Evolutionary conservation across 2,329 filamentous ascomycete species (phyloP).

Genomic region (Colletotrichum chrysophilum): DNA sequence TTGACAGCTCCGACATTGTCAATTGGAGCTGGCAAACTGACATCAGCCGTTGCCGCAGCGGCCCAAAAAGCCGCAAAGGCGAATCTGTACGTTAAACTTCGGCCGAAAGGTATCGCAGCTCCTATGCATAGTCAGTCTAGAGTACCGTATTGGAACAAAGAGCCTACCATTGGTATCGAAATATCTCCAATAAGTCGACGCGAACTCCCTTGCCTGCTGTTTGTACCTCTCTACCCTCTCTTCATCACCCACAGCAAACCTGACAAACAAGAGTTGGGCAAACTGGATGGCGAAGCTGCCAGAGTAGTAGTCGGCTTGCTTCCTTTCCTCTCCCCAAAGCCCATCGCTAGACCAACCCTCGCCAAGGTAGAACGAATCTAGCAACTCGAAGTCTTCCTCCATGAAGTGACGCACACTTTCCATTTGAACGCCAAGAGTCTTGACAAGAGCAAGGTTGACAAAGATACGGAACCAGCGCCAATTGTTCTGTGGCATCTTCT

Average conservation of each 20-base stretch:
- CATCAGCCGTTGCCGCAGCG: conserved; percentile 39
- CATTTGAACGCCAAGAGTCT: conserved; percentile 36
- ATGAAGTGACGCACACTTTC: conserved; percentile 35
- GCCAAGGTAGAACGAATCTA: conserved; percentile 43
- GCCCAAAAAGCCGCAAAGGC: conserved; percentile 48
- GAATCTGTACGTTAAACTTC: conserved; percentile 50
- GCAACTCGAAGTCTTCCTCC: conserved; percentile 38
- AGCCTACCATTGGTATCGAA: conserved; percentile 42
- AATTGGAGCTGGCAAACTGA: conserved; percentile 37
- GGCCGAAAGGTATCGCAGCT: conserved; percentile 50
- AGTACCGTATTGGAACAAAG: rapidly evolving
- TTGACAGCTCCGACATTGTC: conserved; percentile 38
- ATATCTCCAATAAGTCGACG: conserved; percentile 42
- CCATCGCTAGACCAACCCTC: conserved; percentile 49
- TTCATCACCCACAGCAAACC: conserved; percentile 39
- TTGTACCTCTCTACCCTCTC: conserved; percentile 37
- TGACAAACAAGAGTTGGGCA: conserved; percentile 44
- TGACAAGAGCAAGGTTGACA: conserved; percentile 44
- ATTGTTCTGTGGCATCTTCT: conserved; percentile 44
- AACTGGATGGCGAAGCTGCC: conserved; percentile 53
- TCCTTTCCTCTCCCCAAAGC: conserved; percentile 34
- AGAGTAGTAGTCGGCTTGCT: conserved; percentile 51
- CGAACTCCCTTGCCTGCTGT: conserved; percentile 40
- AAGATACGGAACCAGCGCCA: conserved; percentile 52
- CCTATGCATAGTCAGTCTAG: conserved; percentile 29